These are phyloP conservation scores for Triticum dicoccoides DNA, from an alignment of 176 grass and related monocot species.

Conservation along the genomic window DNA sequence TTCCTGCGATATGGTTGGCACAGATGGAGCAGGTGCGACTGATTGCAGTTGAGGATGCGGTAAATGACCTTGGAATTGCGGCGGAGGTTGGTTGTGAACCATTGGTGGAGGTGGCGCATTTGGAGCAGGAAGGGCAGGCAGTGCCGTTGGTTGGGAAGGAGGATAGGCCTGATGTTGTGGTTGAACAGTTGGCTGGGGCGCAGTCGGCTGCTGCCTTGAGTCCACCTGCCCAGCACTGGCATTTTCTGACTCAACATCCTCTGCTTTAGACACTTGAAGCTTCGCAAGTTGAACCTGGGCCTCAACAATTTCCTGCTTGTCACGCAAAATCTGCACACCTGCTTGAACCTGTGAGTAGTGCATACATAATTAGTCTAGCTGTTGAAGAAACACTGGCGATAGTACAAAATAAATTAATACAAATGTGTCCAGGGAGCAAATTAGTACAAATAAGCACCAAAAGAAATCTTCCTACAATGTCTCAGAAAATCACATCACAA, in stretches of 20 bases:
- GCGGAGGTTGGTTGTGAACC: conserved; percentile 41
- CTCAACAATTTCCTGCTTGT: conserved; percentile 86
- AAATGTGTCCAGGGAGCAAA: neutral
- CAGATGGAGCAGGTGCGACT: conserved; percentile 30
- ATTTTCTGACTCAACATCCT: conserved; percentile 41
- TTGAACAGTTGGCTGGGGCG: conserved; percentile 41
- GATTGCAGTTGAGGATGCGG: conserved; percentile 46
- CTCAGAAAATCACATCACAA: neutral
- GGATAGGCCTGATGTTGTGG: conserved; percentile 37
- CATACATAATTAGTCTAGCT: conserved; percentile 7
- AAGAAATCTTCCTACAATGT: neutral
- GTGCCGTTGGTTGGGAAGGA: conserved; percentile 27
- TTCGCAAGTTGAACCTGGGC: conserved; percentile 70
- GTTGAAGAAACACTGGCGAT: neutral
- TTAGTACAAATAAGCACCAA: neutral
- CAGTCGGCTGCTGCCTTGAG: conserved; percentile 35
- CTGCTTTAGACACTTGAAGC: conserved; percentile 53
- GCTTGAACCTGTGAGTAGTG: conserved; percentile 59
- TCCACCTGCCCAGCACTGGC: conserved; percentile 30
- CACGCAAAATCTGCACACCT: conserved; percentile 76
- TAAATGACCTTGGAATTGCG: conserved; percentile 44
- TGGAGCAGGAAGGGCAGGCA: conserved; percentile 51
- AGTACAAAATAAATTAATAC: neutral
- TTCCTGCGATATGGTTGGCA: conserved; percentile 36
- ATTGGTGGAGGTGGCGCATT: conserved; percentile 50